phyloP scores from a whole-genome alignment of 441 rosid species.

The Pelargonium cotyledonis region DNA sequence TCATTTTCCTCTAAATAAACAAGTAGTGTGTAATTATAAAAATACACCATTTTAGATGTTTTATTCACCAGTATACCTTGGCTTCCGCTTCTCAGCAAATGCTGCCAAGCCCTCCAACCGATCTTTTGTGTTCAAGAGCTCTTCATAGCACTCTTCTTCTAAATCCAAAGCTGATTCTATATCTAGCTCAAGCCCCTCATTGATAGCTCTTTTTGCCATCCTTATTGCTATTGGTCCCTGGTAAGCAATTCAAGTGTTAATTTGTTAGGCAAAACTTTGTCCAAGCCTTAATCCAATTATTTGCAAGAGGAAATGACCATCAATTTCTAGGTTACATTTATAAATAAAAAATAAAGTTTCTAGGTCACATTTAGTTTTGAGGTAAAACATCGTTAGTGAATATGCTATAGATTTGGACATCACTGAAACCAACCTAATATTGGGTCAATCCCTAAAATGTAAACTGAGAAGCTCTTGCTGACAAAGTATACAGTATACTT shows the following conservation, averaged over 20 bases:
- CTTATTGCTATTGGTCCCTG: slow-evolving; percentile 81
- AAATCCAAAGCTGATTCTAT: slow-evolving; percentile 48
- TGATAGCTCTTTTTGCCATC: slow-evolving; percentile 71
- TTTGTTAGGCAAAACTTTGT: not conserved
- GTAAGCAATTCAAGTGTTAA: slow-evolving; percentile 12
- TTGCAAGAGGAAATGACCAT: not conserved
- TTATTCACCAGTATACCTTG: slow-evolving; percentile 53
- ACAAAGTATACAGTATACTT: not conserved
- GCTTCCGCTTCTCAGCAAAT: slow-evolving; percentile 85
- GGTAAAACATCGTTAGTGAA: not conserved
- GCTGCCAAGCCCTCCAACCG: slow-evolving; percentile 91
- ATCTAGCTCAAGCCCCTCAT: slow-evolving; percentile 53
- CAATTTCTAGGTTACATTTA: not conserved
- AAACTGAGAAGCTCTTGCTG: slow-evolving; percentile 1
- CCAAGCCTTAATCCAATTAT: not conserved
- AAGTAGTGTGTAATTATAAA: too few relatives aligned
- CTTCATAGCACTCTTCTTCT: slow-evolving; percentile 73
- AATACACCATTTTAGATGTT: not conserved
- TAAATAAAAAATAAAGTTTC: too few relatives aligned
- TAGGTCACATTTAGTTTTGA: not conserved
- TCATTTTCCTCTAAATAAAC: not conserved
- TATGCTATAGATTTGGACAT: not conserved
- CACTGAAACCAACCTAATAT: not conserved
- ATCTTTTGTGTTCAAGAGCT: slow-evolving; percentile 52
- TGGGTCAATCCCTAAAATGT: not conserved